These are phyloP conservation scores for Colletotrichum siamense DNA, from an alignment of 2,329 filamentous ascomycete genomes.

Conservation along the genomic window DNA sequence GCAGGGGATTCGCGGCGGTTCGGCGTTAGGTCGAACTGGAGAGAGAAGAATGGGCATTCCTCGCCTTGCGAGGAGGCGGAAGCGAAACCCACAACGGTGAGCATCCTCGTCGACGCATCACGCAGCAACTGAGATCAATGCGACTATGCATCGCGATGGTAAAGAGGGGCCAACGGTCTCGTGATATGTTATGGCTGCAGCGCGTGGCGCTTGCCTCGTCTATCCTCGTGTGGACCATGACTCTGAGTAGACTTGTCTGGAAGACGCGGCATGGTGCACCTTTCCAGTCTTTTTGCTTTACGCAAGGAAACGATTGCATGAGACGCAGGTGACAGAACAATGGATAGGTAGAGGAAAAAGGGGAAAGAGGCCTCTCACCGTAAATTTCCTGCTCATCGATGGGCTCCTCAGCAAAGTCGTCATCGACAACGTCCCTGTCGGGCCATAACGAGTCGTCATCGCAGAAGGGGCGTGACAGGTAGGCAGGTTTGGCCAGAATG, in stretches of 20 bases:
- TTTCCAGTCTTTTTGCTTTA: neutral
- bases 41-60: neutral
- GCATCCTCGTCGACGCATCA: neutral
- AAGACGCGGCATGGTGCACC: neutral
- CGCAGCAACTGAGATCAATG: neutral
- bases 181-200: neutral
- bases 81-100: neutral
- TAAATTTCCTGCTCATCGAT: slow-evolving; percentile 99
- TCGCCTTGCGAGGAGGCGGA: neutral
- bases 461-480: slow-evolving; percentile 45
- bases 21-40: neutral
- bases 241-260: neutral
- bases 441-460: slow-evolving; percentile 40
- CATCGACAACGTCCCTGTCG: slow-evolving; percentile 47
- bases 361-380: slow-evolving; percentile 56
- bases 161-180: neutral
- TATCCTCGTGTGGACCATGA: neutral
- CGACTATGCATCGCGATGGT: neutral
- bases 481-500: slow-evolving; percentile 51
- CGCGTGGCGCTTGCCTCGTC: neutral
- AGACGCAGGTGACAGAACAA: neutral
- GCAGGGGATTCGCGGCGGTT: neutral
- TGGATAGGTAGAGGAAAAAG: neutral
- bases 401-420: slow-evolving; percentile 73
- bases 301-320: neutral